Evolutionary conservation across 176 grass and related monocot species (phyloP).

Genomic region (Alopecurus myosuroides): DNA sequence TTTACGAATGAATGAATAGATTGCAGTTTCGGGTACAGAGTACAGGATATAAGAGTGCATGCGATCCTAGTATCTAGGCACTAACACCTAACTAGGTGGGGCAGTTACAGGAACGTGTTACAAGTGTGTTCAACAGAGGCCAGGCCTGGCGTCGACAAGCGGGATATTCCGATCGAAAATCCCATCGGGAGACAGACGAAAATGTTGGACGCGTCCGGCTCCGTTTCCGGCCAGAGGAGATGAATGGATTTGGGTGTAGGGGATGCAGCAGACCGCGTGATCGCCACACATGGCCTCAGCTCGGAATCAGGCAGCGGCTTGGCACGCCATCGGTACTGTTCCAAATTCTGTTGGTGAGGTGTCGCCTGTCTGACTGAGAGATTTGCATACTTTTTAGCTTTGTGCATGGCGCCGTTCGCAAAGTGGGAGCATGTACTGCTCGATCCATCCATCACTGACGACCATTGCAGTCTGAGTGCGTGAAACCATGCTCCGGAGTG

Average conservation of each 20-base stretch:
- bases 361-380: background rate
- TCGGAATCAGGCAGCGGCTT: background rate
- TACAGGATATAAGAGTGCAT: no score
- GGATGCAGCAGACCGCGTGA: slow-evolving; percentile 2
- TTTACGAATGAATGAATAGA: no score
- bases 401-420: background rate
- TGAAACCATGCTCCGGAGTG: no score
- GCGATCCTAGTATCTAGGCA: no score
- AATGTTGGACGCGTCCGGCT: background rate
- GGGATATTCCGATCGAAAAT: no score
- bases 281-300: background rate
- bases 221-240: background rate
- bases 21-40: no score
- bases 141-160: no score
- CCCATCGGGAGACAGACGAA: background rate
- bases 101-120: no score
- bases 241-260: background rate
- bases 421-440: background rate
- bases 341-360: background rate
- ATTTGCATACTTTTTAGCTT: no score
- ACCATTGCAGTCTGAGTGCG: background rate
- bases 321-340: background rate
- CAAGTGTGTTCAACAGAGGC: no score
- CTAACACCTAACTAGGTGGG: no score
- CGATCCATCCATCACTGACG: background rate